Percentiles rank a stretch among this genome's conserved stretches.
These are phyloP conservation scores for Oxyria digyna DNA, from an alignment of 148 eudicot species.

Conservation along the genomic window DNA sequence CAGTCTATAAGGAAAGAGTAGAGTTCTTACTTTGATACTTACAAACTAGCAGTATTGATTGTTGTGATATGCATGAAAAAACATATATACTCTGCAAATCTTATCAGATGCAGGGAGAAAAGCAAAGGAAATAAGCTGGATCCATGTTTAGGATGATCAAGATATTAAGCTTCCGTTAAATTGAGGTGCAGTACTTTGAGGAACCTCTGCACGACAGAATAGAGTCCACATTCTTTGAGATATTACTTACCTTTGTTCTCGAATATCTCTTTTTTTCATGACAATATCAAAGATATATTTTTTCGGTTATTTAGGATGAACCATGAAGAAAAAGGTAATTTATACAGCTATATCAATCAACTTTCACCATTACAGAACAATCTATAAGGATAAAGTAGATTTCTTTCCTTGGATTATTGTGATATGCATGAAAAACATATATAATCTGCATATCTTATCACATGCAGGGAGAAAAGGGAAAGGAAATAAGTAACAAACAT, in stretches of 20 bases:
- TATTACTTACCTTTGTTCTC: too few species aligned
- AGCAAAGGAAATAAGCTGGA: neutral
- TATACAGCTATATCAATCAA: neutral
- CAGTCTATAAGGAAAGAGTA: too few species aligned
- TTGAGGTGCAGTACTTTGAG: too few species aligned
- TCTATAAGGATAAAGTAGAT: neutral
- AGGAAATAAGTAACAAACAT: neutral
- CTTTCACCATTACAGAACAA: conserved; percentile 1
- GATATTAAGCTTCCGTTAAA: too few species aligned
- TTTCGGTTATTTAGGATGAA: too few species aligned
- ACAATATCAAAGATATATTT: too few species aligned
- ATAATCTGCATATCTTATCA: neutral
- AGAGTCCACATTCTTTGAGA: too few species aligned
- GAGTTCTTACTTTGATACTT: too few species aligned
- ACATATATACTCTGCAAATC: neutral
- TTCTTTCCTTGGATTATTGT: neutral
- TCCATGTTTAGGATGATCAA: too few species aligned
- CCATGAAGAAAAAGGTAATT: neutral
- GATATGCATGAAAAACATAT: neutral
- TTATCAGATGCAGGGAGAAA: neutral
- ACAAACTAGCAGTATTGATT: too few species aligned
- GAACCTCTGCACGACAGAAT: too few species aligned
- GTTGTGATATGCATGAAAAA: neutral
- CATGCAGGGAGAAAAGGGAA: neutral
- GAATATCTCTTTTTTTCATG: too few species aligned